phyloP scores from a whole-genome alignment of 441 rosid genomes.

The Pelargonium citronellum region DNA sequence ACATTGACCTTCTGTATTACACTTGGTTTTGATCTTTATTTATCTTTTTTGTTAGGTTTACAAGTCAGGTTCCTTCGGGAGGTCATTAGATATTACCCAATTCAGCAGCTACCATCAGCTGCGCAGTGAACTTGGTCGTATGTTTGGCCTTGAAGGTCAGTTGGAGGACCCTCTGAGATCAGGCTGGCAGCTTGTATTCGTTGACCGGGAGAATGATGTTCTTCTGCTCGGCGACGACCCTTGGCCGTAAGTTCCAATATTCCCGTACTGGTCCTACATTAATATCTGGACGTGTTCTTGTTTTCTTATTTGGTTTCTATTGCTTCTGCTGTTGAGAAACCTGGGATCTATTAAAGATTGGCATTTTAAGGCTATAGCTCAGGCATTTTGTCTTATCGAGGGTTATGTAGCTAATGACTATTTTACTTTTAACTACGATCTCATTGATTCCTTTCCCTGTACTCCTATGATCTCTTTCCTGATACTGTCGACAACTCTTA shows the following conservation, averaged over 20 bases:
- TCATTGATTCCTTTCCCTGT: neutral
- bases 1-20: conserved; percentile 3
- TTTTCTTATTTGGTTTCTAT: neutral
- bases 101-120: conserved; percentile 98
- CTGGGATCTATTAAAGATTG: too few relatives aligned
- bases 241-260: conserved; percentile 69
- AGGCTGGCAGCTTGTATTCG: conserved; percentile 99
- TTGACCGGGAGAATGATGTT: conserved; percentile 98
- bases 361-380: too few relatives aligned
- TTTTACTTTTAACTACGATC: neutral
- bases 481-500: conserved; percentile 12
- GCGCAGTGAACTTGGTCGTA: conserved; percentile 82
- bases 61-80: conserved; percentile 87
- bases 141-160: conserved; percentile 98
- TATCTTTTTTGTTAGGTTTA: conserved; percentile 48
- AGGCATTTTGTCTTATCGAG: conserved; percentile 15
- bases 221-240: conserved; percentile 99
- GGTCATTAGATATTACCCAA: conserved; percentile 81
- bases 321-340: neutral
- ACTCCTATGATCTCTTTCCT: conserved; percentile 3
- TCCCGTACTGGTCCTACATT: neutral
- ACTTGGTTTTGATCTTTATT: neutral
- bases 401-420: neutral
- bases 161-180: conserved; percentile 98
- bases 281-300: too few relatives aligned